These are phyloP conservation scores for Gilbertella persicaria DNA, from an alignment of 371 early-diverging fungal species.

Conservation along the genomic window DNA sequence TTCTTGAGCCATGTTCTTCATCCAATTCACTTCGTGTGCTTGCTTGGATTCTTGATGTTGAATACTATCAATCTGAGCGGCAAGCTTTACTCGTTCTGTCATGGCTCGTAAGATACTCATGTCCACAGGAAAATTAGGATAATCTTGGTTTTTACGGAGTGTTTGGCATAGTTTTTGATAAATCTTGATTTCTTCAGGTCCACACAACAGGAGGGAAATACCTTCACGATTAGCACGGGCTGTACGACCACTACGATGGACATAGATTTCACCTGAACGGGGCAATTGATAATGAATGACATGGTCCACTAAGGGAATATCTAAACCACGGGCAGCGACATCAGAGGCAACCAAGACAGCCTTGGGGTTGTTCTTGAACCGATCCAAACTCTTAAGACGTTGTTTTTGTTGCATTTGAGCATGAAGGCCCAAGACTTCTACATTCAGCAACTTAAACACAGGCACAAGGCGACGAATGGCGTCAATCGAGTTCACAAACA, in stretches of 20 bases:
- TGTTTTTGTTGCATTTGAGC: conserved; percentile 96
- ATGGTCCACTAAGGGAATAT: conserved; percentile 94
- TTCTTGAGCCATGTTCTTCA: conserved; percentile 82
- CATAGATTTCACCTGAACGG: conserved; percentile 90
- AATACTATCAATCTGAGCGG: conserved; percentile 76
- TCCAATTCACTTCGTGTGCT: conserved; percentile 79
- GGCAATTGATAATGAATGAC: conserved; percentile 99
- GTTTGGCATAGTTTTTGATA: conserved; percentile 80
- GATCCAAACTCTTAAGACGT: conserved; percentile 89
- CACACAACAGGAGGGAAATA: conserved; percentile 75
- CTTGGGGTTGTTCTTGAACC: conserved; percentile 70
- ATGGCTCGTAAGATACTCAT: conserved; percentile 59
- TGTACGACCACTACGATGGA: conserved; percentile 95
- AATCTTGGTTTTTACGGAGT: conserved; percentile 66
- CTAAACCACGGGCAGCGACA: conserved; percentile 95
- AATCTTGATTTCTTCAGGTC: conserved; percentile 80
- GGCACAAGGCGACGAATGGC: conserved; percentile 85
- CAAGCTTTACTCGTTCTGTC: conserved; percentile 73
- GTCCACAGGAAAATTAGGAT: conserved; percentile 76
- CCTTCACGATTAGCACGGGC: conserved; percentile 87
- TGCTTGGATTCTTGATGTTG: conserved; percentile 77
- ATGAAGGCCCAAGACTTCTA: conserved; percentile 78
- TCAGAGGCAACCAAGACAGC: conserved; percentile 87
- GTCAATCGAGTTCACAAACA: conserved; percentile 96
- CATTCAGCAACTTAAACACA: conserved; percentile 69